phyloP scores from a whole-genome alignment of 2,329 filamentous ascomycete species.

The Botrytis fabae region DNA sequence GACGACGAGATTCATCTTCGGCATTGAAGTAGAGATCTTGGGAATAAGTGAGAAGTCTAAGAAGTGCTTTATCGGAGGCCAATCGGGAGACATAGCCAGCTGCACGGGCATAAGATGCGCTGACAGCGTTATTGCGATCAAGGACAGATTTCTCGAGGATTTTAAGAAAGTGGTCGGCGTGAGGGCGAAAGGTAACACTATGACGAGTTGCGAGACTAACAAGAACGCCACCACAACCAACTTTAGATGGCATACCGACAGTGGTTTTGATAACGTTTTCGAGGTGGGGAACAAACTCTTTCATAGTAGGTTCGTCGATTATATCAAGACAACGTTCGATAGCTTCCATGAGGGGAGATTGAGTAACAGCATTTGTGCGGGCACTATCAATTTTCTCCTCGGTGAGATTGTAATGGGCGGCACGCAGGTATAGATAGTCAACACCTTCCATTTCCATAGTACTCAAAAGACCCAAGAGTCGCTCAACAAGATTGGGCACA shows the following conservation, averaged over 20 bases:
- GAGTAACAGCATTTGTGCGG: conserved; percentile 76
- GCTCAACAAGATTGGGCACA: conserved; percentile 77
- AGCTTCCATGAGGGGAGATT: conserved; percentile 87
- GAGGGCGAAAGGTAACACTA: conserved; percentile 69
- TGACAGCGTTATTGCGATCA: conserved; percentile 92
- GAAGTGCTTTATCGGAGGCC: conserved; percentile 51
- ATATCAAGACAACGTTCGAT: conserved; percentile 87
- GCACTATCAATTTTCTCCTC: conserved; percentile 89
- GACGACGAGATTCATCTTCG: conserved; percentile 73
- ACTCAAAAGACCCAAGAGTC: conserved; percentile 78
- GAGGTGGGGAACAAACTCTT: conserved; percentile 67
- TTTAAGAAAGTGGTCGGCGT: conserved; percentile 74
- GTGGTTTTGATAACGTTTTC: conserved; percentile 80
- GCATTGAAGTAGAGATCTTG: conserved; percentile 76
- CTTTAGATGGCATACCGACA: conserved; percentile 89
- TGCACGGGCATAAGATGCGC: conserved; percentile 81
- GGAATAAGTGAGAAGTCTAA: conserved; percentile 53
- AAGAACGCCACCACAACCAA: conserved; percentile 83
- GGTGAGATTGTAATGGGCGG: conserved; percentile 78
- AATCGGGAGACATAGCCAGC: conserved; percentile 79
- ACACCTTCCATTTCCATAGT: conserved; percentile 85
- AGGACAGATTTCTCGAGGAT: conserved; percentile 78
- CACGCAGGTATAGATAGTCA: conserved; percentile 91
- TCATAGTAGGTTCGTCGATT: conserved; percentile 77
- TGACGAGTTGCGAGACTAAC: conserved; percentile 83